Conservation (phyloP, 768 basidiomycete species). For the Kwoniella dejecticola region DNA sequence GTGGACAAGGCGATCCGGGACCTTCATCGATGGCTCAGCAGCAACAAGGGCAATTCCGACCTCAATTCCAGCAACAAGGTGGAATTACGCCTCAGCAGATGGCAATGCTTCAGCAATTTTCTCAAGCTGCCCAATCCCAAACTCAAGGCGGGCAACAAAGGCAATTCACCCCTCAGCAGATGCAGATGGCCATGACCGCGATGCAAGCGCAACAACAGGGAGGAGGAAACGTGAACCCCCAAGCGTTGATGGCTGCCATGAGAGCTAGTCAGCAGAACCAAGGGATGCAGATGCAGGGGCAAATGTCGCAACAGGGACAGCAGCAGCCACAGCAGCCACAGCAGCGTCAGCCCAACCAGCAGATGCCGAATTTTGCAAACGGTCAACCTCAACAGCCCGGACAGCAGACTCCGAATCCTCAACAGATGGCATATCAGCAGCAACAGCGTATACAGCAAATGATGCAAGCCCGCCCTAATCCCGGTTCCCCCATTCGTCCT, state of each 20-base stretch:
- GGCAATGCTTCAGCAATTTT: constrained; percentile 36
- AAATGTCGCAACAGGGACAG: constrained; percentile 10
- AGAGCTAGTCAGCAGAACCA: constrained; percentile 16
- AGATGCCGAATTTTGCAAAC: constrained; percentile 1
- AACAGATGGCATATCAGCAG: constrained; percentile 9
- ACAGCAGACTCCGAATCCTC: constrained; percentile 6
- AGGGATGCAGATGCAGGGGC: not conserved
- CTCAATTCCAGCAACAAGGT: constrained; percentile 20
- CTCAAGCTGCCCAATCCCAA: constrained; percentile 29
- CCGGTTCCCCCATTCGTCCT: constrained; percentile 19
- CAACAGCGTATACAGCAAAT: constrained; percentile 25
- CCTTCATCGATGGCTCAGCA: constrained; percentile 34
- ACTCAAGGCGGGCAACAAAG: constrained; percentile 8
- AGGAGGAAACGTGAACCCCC: constrained; percentile 16
- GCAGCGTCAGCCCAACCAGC: not conserved
- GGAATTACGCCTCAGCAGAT: constrained; percentile 35
- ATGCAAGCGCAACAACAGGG: constrained; percentile 31
- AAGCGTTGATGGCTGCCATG: constrained; percentile 30
- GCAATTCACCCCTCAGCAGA: constrained; percentile 34
- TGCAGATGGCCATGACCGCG: constrained; percentile 35
- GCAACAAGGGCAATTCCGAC: constrained; percentile 21
- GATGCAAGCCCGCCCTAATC: constrained; percentile 11
- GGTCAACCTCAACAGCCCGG: not conserved
- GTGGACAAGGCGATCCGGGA: constrained; percentile 32
- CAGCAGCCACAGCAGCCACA: constrained; percentile 17